Evolutionary conservation across 192 early-diverging fungal species (phyloP).

Genomic region (Podila horticola): DNA sequence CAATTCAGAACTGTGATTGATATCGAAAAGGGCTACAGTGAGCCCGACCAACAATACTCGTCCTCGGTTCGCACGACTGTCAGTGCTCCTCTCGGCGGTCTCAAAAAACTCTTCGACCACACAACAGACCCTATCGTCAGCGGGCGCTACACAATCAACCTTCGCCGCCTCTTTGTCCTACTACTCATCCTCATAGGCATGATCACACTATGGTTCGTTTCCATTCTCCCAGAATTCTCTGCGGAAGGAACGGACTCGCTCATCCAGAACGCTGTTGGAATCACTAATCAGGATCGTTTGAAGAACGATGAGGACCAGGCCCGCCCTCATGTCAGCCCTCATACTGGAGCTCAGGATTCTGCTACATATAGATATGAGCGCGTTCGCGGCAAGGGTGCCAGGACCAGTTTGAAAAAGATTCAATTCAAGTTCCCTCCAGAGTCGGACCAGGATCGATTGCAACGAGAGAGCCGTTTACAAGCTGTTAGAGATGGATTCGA

Average conservation of each 20-base stretch:
- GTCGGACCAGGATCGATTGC: slow-evolving; percentile 19
- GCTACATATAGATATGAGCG: slow-evolving; percentile 25
- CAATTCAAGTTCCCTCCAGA: slow-evolving; percentile 34
- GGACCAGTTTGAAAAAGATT: slow-evolving; percentile 27
- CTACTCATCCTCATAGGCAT: slow-evolving; percentile 18
- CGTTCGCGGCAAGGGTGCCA: slow-evolving; percentile 30
- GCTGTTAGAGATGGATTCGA: slow-evolving; percentile 70
- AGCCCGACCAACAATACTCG: not conserved
- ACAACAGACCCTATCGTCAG: slow-evolving; percentile 34
- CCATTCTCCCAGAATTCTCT: not conserved
- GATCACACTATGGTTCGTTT: slow-evolving; percentile 19
- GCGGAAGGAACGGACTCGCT: not conserved
- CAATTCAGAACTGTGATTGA: slow-evolving; percentile 23
- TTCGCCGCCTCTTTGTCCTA: slow-evolving; percentile 36
- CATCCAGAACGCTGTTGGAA: not conserved
- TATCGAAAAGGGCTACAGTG: slow-evolving; percentile 20
- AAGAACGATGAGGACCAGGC: not conserved
- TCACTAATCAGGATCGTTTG: not conserved
- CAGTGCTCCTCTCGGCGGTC: slow-evolving; percentile 13
- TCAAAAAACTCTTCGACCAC: slow-evolving; percentile 27
- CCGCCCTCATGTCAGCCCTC: not conserved
- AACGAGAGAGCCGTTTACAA: slow-evolving; percentile 53
- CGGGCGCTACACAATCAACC: slow-evolving; percentile 44
- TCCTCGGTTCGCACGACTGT: slow-evolving; percentile 2
- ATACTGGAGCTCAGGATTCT: not conserved